Base-by-base conservation (phyloP, 2,329 filamentous ascomycete species). In the Helotiales sp. region DNA sequence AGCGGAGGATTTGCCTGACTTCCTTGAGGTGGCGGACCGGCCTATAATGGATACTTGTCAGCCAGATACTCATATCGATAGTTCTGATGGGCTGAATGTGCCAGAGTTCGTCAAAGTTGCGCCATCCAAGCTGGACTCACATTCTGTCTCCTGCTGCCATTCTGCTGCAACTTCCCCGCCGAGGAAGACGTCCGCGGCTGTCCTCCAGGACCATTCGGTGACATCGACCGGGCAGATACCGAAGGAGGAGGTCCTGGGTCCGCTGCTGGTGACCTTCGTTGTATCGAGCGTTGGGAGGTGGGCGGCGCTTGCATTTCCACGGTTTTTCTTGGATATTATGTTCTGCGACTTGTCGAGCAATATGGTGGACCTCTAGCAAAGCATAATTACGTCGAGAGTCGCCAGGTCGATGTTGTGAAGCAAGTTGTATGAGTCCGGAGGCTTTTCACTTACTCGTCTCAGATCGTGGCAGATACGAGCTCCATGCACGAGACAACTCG, bases 111-210 rank as follows among this genome's bases (percentile, higher is more conserved):
- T 27, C 40, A 44, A 12, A 27, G 5, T 25, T 48, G 46, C 46
- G 46, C 46, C 46, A 19, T 47, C 12, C 10, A 15, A 24, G 46
- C 46, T 48, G 27, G 27, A 83, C 84, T 79, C 73, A 88, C 85
- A 76, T 84, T 85, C 63, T 76, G 74, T 65, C 78, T 79, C 67
- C 81, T 79, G 54, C 79, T 77, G 8, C 73, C 72, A 59, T 73
- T 74, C 62, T 77, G 76, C n/a, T 72, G 72, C 25, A 87, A 85
- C 70, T 86, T 84, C 57, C 76, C 80, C 5, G 89, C 92, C 30
- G 84, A 81, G 46, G 83, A 85, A 8, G 88, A 89, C 29, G 81
- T 79, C 59, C 88, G 84, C 58, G 83, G 77, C 63, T 85, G 85
- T 63, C 84, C 62, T 77, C 65, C 79, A 54, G 55, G 55, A 24